A percentile compares a stretch with the other conserved stretches of the same genome.
Conservation (phyloP, 2,329 filamentous ascomycete genomes). For the Tolypocladium ophioglossoides region DNA sequence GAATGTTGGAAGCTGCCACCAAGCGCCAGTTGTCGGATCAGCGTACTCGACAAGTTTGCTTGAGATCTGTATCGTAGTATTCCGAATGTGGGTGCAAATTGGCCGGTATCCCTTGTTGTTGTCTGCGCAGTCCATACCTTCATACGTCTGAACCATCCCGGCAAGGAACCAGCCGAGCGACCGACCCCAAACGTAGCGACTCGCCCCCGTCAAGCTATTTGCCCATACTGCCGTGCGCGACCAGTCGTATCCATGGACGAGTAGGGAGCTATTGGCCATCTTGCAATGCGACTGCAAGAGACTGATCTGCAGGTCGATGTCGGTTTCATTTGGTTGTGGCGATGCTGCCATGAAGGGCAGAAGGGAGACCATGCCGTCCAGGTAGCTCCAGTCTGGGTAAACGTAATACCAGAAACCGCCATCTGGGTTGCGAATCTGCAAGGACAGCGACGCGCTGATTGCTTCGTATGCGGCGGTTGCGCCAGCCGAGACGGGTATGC, state of each 20-base stretch:
- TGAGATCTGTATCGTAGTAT: not conserved
- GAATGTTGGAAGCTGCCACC: slow-evolving; percentile 43
- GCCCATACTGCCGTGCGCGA: slow-evolving; percentile 39
- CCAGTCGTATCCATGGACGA: slow-evolving; percentile 44
- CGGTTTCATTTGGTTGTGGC: not conserved
- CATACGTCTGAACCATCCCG: slow-evolving; percentile 38
- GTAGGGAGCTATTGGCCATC: not conserved
- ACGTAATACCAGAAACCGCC: slow-evolving; percentile 26
- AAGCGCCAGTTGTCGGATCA: slow-evolving; percentile 35
- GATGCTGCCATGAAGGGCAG: slow-evolving; percentile 25
- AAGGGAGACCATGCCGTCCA: slow-evolving; percentile 42
- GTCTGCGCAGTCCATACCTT: slow-evolving; percentile 23
- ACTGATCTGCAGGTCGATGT: no score
- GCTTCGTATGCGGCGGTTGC: slow-evolving; percentile 5
- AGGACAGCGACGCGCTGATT: slow-evolving; percentile 9
- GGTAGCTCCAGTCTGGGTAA: slow-evolving; percentile 41
- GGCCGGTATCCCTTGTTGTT: not conserved
- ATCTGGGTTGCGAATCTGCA: slow-evolving; percentile 18
- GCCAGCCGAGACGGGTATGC: slow-evolving; percentile 1
- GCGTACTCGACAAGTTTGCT: slow-evolving; percentile 22
- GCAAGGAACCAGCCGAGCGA: slow-evolving; percentile 44
- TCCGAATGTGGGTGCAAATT: slow-evolving; percentile 10
- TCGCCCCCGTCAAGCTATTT: slow-evolving; percentile 34
- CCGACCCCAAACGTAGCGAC: slow-evolving; percentile 42
- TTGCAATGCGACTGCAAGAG: no score